Evolutionary conservation across 1,139 yeast species (phyloP), one percentile per base, ranked within the genome.

Genomic region (Taiozyma sp.): DNA sequence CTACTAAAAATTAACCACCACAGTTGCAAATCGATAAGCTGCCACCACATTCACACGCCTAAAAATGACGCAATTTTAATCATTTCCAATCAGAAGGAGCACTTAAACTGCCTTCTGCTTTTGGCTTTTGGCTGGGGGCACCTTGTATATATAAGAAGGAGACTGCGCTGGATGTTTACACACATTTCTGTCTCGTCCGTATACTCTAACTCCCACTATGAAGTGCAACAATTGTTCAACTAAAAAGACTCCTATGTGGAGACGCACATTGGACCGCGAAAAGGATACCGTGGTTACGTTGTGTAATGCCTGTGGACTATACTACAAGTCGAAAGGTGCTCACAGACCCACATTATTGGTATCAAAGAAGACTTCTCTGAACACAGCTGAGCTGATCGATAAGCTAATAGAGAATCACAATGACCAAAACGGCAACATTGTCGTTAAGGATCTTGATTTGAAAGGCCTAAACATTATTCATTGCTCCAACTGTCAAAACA

Each of bases 261-360:
- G 96, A 61, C 72, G 95, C 54, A 78, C 84, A 4, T 79, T 82
- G 0, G 92, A 81, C 57, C 72, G 73, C 3, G 92, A 92, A 1
- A 14, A 34, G 3, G 16, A 47, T 13, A 69, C 16, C 4, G 24
- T 40, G 23, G 12, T 80, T 12, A 40, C 30, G 4, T 40, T 40
- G 24, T 88, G 96, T 71, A 89, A 88, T 63, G 96, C 96, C 0
- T 88, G 96, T 70, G 96, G 96, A 1, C 72, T 89, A 44, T 89
- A 89, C 66, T 84, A 80, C 65, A 74, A 85, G 54, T 74, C 89
- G 48, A 96, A 87, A 62, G 91, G 92, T 3, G 74, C 75, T 40
- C 92, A 86, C 59, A 74, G 96, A 40, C 96, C 96, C 1, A 81
- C 83, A 10, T 77, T 79, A 50, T 78, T 87, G 84, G 84, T 58